These are phyloP conservation scores for Neoarthrinium moseri DNA, from an alignment of 2,329 filamentous ascomycete genomes.

Conservation along the genomic window DNA sequence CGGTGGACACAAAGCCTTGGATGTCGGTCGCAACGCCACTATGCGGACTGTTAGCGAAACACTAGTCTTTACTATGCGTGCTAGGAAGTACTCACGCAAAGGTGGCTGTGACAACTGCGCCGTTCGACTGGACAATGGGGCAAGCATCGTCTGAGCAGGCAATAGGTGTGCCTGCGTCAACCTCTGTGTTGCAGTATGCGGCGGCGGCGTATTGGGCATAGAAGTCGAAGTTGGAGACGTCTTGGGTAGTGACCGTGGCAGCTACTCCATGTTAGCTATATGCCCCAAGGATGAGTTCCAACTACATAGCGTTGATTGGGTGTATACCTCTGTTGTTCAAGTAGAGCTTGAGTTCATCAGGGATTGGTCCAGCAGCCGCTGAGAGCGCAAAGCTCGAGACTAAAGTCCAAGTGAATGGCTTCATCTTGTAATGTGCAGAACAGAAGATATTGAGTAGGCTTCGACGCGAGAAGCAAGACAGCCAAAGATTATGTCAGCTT, in stretches of 20 bases:
- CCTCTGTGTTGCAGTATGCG: constrained; percentile 52
- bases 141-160: constrained; percentile 44
- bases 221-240: constrained; percentile 41
- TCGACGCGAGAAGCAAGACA: constrained; percentile 3
- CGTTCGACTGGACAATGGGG: constrained; percentile 39
- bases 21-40: constrained; percentile 44
- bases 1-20: constrained; percentile 50
- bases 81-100: constrained; percentile 31
- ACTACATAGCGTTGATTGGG: too few relatives aligned
- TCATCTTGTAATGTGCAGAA: constrained; percentile 21
- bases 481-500: neutral
- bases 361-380: constrained; percentile 20
- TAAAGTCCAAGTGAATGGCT: constrained; percentile 22
- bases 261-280: neutral
- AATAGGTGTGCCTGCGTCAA: constrained; percentile 35
- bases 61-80: neutral
- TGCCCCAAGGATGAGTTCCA: too few relatives aligned
- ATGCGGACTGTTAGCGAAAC: neutral
- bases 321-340: constrained; percentile 34
- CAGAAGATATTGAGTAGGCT: neutral
- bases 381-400: constrained; percentile 22
- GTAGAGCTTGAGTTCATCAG: constrained; percentile 11
- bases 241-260: constrained; percentile 14
- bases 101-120: constrained; percentile 41
- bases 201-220: constrained; percentile 52